phyloP scores from a whole-genome alignment of 768 basidiomycete species.

The Russula lepida region DNA sequence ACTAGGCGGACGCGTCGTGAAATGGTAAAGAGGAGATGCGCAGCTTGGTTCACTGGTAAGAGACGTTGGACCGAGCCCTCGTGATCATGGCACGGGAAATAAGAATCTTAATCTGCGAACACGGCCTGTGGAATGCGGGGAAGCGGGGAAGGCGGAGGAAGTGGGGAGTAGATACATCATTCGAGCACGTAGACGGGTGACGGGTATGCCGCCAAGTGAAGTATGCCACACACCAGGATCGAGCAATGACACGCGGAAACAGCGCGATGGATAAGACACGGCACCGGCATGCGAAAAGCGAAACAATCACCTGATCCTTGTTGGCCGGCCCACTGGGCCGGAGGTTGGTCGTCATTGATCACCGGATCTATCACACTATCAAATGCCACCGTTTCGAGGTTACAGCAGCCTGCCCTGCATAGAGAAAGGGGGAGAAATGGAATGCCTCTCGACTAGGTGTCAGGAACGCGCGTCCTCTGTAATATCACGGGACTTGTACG shows the following conservation, averaged over 20 bases:
- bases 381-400: background rate
- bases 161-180: background rate
- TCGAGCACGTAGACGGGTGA: background rate
- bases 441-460: background rate
- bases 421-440: background rate
- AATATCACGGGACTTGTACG: constrained; percentile 9
- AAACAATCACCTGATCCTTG: background rate
- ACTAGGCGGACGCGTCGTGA: background rate
- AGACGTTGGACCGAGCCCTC: background rate
- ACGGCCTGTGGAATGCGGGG: constrained; percentile 1
- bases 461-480: background rate
- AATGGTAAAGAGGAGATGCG: background rate
- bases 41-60: background rate
- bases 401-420: background rate
- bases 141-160: constrained; percentile 6
- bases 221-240: background rate
- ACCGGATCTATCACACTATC: background rate
- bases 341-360: background rate
- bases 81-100: background rate
- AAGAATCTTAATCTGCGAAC: background rate
- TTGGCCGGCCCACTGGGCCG: too few species aligned
- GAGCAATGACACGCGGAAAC: background rate
- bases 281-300: background rate
- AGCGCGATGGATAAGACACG: background rate
- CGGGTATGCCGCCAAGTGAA: background rate